phyloP scores from a whole-genome alignment of 441 rosid species.

The Eruca vesicaria region DNA sequence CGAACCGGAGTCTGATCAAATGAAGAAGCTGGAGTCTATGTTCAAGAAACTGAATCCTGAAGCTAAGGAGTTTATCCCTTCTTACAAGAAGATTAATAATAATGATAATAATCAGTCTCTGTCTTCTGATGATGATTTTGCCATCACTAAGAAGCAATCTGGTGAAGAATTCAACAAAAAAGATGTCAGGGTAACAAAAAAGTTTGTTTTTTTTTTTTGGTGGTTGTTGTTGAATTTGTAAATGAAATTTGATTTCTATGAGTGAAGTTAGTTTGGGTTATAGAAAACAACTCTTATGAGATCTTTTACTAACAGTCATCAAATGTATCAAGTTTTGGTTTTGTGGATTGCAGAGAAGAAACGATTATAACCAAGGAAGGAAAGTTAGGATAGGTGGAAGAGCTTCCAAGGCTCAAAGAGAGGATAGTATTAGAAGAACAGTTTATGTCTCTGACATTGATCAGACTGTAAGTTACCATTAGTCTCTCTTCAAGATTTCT shows the following conservation, averaged over 20 bases:
- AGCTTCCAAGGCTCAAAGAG: slow-evolving; percentile 53
- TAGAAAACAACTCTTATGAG: too few relatives aligned
- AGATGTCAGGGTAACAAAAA: slow-evolving; percentile 3
- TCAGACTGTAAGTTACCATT: slow-evolving; percentile 55
- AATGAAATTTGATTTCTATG: background rate
- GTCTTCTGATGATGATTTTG: slow-evolving; percentile 8
- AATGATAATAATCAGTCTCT: slow-evolving; percentile 13
- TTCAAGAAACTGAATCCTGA: slow-evolving; percentile 22
- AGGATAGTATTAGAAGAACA: slow-evolving; percentile 59
- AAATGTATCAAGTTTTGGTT: background rate
- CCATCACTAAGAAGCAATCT: slow-evolving; percentile 9
- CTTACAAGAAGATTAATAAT: slow-evolving; percentile 18
- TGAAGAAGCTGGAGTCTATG: background rate
- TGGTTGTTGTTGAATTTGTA: background rate
- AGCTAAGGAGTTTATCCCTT: slow-evolving; percentile 29
- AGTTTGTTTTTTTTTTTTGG: background rate
- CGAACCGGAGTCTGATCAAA: slow-evolving; percentile 17
- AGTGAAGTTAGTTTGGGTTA: background rate
- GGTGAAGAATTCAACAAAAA: slow-evolving; percentile 9
- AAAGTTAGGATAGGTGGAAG: slow-evolving; percentile 46
- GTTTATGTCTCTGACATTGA: slow-evolving; percentile 68
- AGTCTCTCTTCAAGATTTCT: background rate
- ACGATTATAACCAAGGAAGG: slow-evolving; percentile 45
- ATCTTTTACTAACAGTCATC: background rate
- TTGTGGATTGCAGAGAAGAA: slow-evolving; percentile 44